Evolutionary conservation across 2,329 filamentous ascomycete species (phyloP).

Genomic region (Colletotrichum zoysiae): DNA sequence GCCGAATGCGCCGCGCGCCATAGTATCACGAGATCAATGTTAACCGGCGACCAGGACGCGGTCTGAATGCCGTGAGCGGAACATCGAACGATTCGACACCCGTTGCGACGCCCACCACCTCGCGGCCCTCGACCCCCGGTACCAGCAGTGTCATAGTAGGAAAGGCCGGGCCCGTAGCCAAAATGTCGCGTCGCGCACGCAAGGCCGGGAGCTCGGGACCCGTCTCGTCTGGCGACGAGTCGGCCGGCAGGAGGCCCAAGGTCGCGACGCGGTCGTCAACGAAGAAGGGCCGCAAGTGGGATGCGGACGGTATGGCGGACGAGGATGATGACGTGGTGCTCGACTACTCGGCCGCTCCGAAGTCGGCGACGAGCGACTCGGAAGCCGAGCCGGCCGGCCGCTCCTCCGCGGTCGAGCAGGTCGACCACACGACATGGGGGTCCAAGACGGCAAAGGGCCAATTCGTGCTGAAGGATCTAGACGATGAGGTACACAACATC

Average conservation of each 20-base stretch:
- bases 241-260: conserved; percentile 69
- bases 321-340: conserved; percentile 84
- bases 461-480: conserved; percentile 92
- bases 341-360: conserved; percentile 84
- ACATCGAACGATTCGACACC: conserved; percentile 77
- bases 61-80: conserved; percentile 51
- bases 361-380: conserved; percentile 64
- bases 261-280: conserved; percentile 63
- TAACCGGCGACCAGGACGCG: conserved; percentile 46
- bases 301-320: conserved; percentile 86
- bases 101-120: conserved; percentile 77
- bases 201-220: conserved; percentile 75
- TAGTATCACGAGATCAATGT: not conserved
- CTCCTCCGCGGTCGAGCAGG: conserved; percentile 75
- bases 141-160: conserved; percentile 76
- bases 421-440: conserved; percentile 87
- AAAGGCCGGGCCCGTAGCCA: conserved; percentile 80
- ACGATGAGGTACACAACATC: conserved; percentile 93
- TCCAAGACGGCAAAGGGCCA: conserved; percentile 87
- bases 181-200: conserved; percentile 84
- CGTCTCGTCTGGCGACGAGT: conserved; percentile 88
- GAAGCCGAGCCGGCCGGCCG: conserved; percentile 63
- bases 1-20: conserved; percentile 8
- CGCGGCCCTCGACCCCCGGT: conserved; percentile 82
- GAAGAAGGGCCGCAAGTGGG: conserved; percentile 94